Conservation (phyloP, 2,329 filamentous ascomycete species). For the Aspergillus floridensis region DNA sequence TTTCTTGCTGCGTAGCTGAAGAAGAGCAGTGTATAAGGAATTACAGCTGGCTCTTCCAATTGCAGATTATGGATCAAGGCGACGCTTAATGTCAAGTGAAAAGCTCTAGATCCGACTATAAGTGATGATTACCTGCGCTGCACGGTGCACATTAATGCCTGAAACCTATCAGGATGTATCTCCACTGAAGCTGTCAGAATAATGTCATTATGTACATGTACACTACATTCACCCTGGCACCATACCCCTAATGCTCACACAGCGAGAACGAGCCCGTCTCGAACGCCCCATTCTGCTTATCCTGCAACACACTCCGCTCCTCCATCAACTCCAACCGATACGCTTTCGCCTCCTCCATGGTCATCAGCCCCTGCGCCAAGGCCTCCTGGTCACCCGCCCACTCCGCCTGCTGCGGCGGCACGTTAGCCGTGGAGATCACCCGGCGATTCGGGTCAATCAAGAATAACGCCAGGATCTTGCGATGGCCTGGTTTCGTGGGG, state of each 20-base stretch:
- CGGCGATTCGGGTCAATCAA: slow-evolving; percentile 25
- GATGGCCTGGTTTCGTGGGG: slow-evolving; percentile 20
- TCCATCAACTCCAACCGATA: slow-evolving; percentile 42
- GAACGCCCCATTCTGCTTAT: slow-evolving; percentile 13
- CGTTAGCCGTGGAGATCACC: slow-evolving; percentile 27
- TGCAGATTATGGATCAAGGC: too few relatives aligned
- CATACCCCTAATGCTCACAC: slow-evolving; percentile 17
- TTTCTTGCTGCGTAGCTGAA: too few relatives aligned
- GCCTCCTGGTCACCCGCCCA: background rate
- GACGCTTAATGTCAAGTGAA: too few relatives aligned
- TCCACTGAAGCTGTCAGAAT: too few relatives aligned
- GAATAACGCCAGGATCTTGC: slow-evolving; percentile 28
- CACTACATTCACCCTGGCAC: too few relatives aligned
- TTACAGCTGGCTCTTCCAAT: too few relatives aligned
- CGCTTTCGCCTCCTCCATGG: slow-evolving; percentile 38
- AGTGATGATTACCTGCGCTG: too few relatives aligned
- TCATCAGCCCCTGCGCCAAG: background rate
- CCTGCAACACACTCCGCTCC: slow-evolving; percentile 27
- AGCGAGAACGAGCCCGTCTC: slow-evolving; percentile 14
- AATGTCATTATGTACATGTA: too few relatives aligned
- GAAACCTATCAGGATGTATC: too few relatives aligned
- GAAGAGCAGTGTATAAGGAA: too few relatives aligned
- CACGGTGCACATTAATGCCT: too few relatives aligned
- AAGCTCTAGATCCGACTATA: too few relatives aligned
- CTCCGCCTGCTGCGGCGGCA: slow-evolving; percentile 21